Conservation (phyloP, 768 basidiomycete species). For the Auriscalpium vulgare region DNA sequence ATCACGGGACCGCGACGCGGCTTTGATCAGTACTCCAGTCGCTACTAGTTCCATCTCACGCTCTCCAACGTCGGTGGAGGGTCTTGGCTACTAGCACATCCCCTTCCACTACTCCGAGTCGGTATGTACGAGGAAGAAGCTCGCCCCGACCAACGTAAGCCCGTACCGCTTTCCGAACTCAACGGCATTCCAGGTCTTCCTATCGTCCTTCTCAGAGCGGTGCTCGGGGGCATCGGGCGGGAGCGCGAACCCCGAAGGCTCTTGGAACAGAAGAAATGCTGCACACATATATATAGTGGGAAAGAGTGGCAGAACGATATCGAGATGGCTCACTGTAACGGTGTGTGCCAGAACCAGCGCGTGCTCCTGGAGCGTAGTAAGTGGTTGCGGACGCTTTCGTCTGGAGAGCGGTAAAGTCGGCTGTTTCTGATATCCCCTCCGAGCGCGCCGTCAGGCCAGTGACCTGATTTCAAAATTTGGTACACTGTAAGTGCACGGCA, state of each 20-base stretch:
- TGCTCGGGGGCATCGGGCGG: conserved; percentile 39
- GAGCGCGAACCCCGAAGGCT: conserved; percentile 38
- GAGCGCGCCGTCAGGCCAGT: conserved; percentile 33
- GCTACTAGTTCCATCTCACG: too few relatives aligned
- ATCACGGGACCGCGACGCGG: background rate
- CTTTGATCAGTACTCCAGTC: too few relatives aligned
- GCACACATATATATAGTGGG: background rate
- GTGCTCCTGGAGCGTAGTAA: conserved; percentile 50
- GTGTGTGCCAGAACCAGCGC: conserved; percentile 44
- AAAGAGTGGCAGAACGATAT: background rate
- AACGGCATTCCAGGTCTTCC: conserved; percentile 48
- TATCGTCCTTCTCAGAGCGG: conserved; percentile 33
- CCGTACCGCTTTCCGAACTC: conserved; percentile 43
- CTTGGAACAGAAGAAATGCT: conserved; percentile 57
- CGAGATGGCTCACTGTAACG: conserved; percentile 40
- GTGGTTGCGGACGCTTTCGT: conserved; percentile 43
- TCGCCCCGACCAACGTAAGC: conserved; percentile 51
- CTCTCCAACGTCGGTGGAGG: too few relatives aligned
- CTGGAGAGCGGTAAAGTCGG: conserved; percentile 30
- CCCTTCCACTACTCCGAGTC: too few relatives aligned
- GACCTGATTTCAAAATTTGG: conserved; percentile 31
- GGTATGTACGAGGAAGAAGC: conserved; percentile 34
- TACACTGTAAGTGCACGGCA: conserved; percentile 3
- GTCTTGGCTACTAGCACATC: too few relatives aligned
- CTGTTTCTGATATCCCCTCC: conserved; percentile 22